Conservation (phyloP, 192 early-diverging fungal species). For the Dissophora globulifera region DNA sequence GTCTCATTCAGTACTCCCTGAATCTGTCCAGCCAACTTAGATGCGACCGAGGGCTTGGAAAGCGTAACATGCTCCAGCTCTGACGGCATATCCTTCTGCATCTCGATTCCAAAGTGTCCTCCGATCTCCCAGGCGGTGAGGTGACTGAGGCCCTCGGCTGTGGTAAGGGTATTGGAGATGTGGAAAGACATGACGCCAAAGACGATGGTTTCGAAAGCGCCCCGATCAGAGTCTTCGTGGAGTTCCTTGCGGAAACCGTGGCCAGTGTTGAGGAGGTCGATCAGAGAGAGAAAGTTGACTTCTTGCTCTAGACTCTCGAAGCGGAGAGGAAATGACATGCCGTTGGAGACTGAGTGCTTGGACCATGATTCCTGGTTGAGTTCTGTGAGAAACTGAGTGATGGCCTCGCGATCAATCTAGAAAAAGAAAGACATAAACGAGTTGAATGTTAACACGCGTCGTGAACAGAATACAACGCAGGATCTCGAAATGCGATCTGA, state of each 20-base stretch:
- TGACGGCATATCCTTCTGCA: slow-evolving; percentile 71
- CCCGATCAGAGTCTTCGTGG: slow-evolving; percentile 68
- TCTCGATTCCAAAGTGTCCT: slow-evolving; percentile 77
- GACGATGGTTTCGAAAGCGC: slow-evolving; percentile 79
- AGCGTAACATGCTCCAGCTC: slow-evolving; percentile 69
- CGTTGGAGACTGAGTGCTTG: slow-evolving; percentile 61
- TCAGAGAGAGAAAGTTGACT: slow-evolving; percentile 78
- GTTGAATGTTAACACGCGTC: not conserved
- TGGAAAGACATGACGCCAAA: slow-evolving; percentile 89
- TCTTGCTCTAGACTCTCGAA: slow-evolving; percentile 81
- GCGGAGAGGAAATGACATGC: slow-evolving; percentile 74
- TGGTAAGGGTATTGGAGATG: slow-evolving; percentile 70
- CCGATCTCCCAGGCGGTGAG: slow-evolving; percentile 71
- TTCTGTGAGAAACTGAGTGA: slow-evolving; percentile 28
- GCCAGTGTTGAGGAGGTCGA: slow-evolving; percentile 83
- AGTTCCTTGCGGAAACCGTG: slow-evolving; percentile 78
- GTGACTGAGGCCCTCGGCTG: slow-evolving; percentile 67
- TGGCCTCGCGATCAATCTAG: slow-evolving; percentile 37
- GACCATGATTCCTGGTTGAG: slow-evolving; percentile 48
- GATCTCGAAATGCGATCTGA: too few relatives aligned
- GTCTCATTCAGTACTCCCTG: slow-evolving; percentile 75
- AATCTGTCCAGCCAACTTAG: slow-evolving; percentile 72
- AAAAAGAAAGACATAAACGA: not conserved
- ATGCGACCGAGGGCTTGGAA: slow-evolving; percentile 69
- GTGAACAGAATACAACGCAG: too few relatives aligned